These are phyloP conservation scores for Russula sp. DNA, from an alignment of 768 basidiomycete genomes.

Conservation along the genomic window DNA sequence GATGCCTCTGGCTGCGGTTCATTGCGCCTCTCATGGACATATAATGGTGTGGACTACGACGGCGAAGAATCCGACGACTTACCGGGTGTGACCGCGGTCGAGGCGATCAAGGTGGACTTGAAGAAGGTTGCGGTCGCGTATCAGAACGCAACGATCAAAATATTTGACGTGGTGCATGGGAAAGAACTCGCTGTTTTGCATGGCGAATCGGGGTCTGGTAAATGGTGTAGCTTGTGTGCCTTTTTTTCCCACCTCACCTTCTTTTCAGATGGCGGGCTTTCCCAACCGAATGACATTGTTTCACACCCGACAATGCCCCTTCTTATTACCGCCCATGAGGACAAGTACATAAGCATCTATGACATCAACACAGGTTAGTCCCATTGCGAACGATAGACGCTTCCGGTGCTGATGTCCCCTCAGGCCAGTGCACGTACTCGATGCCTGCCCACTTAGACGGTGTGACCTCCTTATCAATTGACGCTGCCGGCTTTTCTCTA, in stretches of 20 bases:
- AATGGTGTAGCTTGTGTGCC: neutral
- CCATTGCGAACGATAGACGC: neutral
- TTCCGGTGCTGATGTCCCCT: constrained; percentile 10
- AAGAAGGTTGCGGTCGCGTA: constrained; percentile 90
- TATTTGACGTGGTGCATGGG: constrained; percentile 88
- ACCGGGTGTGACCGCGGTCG: constrained; percentile 76
- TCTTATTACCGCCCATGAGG: constrained; percentile 88
- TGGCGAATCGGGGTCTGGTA: constrained; percentile 25
- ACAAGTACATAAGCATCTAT: constrained; percentile 88
- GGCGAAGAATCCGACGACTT: constrained; percentile 43
- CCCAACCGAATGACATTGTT: constrained; percentile 81
- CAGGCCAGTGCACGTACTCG: constrained; percentile 84
- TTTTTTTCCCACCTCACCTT: neutral
- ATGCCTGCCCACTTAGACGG: constrained; percentile 90
- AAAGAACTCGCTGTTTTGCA: constrained; percentile 65
- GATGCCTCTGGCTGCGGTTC: constrained; percentile 56
- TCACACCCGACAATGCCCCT: constrained; percentile 90
- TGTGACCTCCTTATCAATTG: constrained; percentile 87
- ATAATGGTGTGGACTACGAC: constrained; percentile 59
- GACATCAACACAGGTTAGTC: constrained; percentile 74
- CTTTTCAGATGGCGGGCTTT: constrained; percentile 60
- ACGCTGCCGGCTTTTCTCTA: constrained; percentile 81
- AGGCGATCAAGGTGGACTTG: constrained; percentile 76
- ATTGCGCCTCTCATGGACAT: constrained; percentile 77
- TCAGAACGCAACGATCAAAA: constrained; percentile 82